These are phyloP conservation scores for Rosa chinensis DNA, from an alignment of 306 rosid species.

Conservation along the genomic window DNA sequence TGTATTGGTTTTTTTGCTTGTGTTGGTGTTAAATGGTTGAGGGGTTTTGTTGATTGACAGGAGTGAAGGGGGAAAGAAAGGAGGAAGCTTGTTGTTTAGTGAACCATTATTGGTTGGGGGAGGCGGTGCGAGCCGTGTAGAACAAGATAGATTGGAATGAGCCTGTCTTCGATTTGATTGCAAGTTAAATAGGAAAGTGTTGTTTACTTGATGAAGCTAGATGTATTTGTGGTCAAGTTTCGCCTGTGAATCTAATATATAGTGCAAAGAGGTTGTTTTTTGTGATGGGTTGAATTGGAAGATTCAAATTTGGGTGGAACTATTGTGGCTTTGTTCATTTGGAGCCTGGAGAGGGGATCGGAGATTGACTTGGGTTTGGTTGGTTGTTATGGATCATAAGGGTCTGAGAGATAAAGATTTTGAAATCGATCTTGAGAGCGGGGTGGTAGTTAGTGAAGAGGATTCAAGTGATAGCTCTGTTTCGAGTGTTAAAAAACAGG, in stretches of 20 bases:
- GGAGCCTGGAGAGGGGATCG: slow-evolving; percentile 15
- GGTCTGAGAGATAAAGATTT: slow-evolving; percentile 37
- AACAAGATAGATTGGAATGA: slow-evolving; percentile 26
- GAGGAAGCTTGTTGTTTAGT: slow-evolving; percentile 4
- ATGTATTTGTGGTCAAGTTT: slow-evolving; percentile 18
- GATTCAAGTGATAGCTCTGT: slow-evolving; percentile 46
- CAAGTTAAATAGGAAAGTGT: slow-evolving; percentile 21
- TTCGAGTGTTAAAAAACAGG: slow-evolving; percentile 34
- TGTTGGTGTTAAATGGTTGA: slow-evolving; percentile 21
- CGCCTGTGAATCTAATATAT: slow-evolving; percentile 12
- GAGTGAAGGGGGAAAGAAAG: slow-evolving; percentile 12
- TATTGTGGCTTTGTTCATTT: slow-evolving; percentile 23
- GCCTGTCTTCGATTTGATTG: slow-evolving; percentile 25
- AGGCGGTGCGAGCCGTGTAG: slow-evolving; percentile 20
- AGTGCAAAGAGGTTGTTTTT: slow-evolving; percentile 20
- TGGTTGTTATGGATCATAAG: slow-evolving; percentile 48
- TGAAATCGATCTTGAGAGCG: slow-evolving; percentile 76
- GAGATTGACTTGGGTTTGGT: slow-evolving; percentile 27
- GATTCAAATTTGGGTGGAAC: slow-evolving; percentile 7
- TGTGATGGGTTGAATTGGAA: slow-evolving; percentile 37
- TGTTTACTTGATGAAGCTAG: slow-evolving; percentile 32
- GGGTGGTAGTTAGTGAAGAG: slow-evolving; percentile 51
- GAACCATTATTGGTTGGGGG: slow-evolving; percentile 21
- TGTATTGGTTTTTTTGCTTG: not conserved
- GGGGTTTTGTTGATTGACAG: slow-evolving; percentile 34